Base-by-base conservation (phyloP, 208 protist species). In the Leishmania tropica region DNA sequence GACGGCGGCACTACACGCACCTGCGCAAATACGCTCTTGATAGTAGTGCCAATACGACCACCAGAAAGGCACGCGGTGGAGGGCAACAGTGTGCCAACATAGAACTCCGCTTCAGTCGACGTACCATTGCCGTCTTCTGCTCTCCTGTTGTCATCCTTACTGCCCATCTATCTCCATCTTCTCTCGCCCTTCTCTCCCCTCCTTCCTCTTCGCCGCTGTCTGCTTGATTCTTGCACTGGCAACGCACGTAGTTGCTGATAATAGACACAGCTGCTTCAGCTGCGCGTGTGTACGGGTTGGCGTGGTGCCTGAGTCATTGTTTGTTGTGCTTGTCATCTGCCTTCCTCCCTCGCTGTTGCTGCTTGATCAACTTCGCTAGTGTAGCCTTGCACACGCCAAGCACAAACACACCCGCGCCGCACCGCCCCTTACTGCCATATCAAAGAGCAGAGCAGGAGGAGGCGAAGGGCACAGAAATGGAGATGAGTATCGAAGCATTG, bases 401-500 rank as follows among this genome's bases (percentile, higher is more conserved):
- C 45, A 74, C 68, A 45, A 24, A 7, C 42, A 45, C 68, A 54
- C 21, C 71, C 24, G 48, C 71, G 8, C 10, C 10, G 51, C 51
- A 40, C 48, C 6, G 35, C 24, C 73, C 73, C 15, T 56, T 51
- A 11, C n/a, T 28, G 28, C 11, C 73, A 28, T 19, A 40, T 62
- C 24, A 74, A 17, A 37, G 45, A 53, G 24, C 42, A 74, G 65
- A 21, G 6, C 21, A 74, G 68, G 19, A 31, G 28, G 13, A 35
- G 40, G 37, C 45, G 45, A 54, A 35, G 8, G 28, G 40, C 45
- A 74, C 24, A 74, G 73, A 40, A 42, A 87, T 85, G 71, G 85
- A 84, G 76, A 83, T 62, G 48, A 82, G 81, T 37, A 48, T 86
- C 19, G 90, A 95, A 78, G 84, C 80, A 17, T 87, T 97, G 68